phyloP scores from a whole-genome alignment of 2,329 filamentous ascomycete genomes.

The Arthrobotrys musiformis region DNA sequence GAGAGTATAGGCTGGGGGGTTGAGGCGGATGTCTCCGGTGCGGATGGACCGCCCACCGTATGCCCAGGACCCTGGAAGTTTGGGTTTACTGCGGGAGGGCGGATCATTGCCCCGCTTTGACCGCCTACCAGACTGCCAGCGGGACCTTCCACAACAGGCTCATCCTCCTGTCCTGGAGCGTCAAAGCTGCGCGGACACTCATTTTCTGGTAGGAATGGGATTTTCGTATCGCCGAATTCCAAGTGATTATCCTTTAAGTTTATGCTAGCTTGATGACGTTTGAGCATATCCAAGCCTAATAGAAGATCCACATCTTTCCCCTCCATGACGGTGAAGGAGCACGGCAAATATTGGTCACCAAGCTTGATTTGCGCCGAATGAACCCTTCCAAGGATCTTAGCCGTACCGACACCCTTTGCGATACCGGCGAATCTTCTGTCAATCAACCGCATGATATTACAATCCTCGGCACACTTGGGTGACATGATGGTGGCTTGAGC shows the following conservation, averaged over 20 bases:
- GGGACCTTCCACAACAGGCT: slow-evolving; percentile 85
- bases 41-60: slow-evolving; percentile 17
- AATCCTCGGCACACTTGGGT: slow-evolving; percentile 86
- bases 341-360: slow-evolving; percentile 84
- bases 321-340: slow-evolving; percentile 99
- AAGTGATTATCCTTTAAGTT: slow-evolving; percentile 86
- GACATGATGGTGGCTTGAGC: slow-evolving; percentile 99
- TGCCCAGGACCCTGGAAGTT: slow-evolving; percentile 51
- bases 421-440: slow-evolving; percentile 92
- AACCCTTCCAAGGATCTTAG: slow-evolving; percentile 91
- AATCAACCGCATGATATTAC: slow-evolving; percentile 94
- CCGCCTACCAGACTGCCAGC: slow-evolving; percentile 90
- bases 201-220: slow-evolving; percentile 88
- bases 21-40: slow-evolving; percentile 56
- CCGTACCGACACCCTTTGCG: slow-evolving; percentile 91
- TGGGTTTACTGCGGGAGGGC: slow-evolving; percentile 62
- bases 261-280: slow-evolving; percentile 91
- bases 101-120: slow-evolving; percentile 79
- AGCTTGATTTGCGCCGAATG: slow-evolving; percentile 96
- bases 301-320: slow-evolving; percentile 95
- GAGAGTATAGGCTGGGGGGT: slow-evolving; percentile 42
- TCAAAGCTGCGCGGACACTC: slow-evolving; percentile 86
- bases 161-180: slow-evolving; percentile 77
- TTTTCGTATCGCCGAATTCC: slow-evolving; percentile 86
- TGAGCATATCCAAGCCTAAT: slow-evolving; percentile 94